A percentile compares a stretch with the other conserved stretches of the same genome.
phyloP scores from a whole-genome alignment of 148 eudicot genomes.

The Gaultheria prostrata region DNA sequence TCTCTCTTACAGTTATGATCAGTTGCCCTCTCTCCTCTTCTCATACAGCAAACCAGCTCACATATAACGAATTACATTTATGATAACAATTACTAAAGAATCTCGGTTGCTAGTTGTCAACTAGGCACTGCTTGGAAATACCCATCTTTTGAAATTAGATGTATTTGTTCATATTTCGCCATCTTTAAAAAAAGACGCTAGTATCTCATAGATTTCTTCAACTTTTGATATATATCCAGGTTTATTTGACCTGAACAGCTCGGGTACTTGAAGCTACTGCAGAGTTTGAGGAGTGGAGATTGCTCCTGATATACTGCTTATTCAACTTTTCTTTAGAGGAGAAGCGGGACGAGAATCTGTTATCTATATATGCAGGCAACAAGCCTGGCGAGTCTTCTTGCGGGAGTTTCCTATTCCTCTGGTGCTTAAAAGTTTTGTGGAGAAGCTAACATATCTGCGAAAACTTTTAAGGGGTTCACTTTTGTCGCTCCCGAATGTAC shows the following conservation, averaged over 20 bases:
- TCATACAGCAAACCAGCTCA: not conserved
- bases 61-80: not conserved
- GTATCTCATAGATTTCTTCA: not conserved
- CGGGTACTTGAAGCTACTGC: conserved; percentile 83
- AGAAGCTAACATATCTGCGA: not conserved
- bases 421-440: not conserved
- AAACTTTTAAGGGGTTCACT: too few relatives aligned
- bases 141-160: not conserved
- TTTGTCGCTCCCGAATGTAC: too few relatives aligned
- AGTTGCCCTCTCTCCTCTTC: not conserved
- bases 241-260: conserved; percentile 62
- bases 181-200: not conserved
- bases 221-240: conserved; percentile 34
- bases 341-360: not conserved
- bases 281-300: conserved; percentile 65
- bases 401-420: not conserved
- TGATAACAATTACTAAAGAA: not conserved
- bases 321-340: not conserved
- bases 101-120: not conserved
- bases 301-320: conserved; percentile 31
- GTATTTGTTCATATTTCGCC: not conserved
- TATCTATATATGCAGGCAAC: not conserved
- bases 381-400: not conserved
- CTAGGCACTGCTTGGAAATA: not conserved
- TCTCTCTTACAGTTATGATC: too few relatives aligned